Base-by-base conservation (phyloP, 2,329 filamentous ascomycete genomes). In the Corniculantispora saksenae region DNA sequence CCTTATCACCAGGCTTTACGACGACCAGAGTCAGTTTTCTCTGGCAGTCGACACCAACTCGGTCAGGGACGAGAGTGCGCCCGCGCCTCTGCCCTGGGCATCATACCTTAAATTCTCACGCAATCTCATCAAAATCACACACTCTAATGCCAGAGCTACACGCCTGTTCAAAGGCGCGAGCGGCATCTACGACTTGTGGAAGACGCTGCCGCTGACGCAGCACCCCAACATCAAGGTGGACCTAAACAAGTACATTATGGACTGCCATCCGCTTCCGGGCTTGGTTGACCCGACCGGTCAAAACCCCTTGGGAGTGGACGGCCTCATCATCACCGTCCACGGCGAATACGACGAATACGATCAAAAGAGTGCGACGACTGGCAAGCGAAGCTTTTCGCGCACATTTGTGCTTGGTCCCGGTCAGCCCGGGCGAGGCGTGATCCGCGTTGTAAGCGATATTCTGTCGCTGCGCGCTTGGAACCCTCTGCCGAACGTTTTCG, bases 291-390 rank as follows among this genome's bases (percentile, higher is more conserved):
- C 88, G 3, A 84, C 83, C 15, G 87, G 88, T 1, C 83, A 89
- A 68, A 89, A 83, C 67, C 74, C 79, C 1, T 79, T 81, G 23
- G 92, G 91, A 5, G 91, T 94, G 23, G 91, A 91, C 68, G 92
- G 93, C 9, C 85, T 96, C 68, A 84, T 92, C 58, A 86, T 96
- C 69, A 89, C 86, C 9, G 84, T 94, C n/a, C 91, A 95, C 71
- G 91, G 93, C 67, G 91, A 94, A 72, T 96, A 93, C 66, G 89
- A 94, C 57, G 93, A 97, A 73, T 80, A 89, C 21, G 86, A 91
- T 69, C 75, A 79, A 3, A 77, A 77, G 19, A 84, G 83, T 25
- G 81, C 83, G 56, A 83, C 85, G 53, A 84, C 84, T 51, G 83
- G 87, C 45, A 86, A 89, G 70, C 89, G 93, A 66, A 93, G 90